Evolutionary conservation across 2,329 filamentous ascomycete genomes (phyloP).

Genomic region (Aureobasidium mangrovei): DNA sequence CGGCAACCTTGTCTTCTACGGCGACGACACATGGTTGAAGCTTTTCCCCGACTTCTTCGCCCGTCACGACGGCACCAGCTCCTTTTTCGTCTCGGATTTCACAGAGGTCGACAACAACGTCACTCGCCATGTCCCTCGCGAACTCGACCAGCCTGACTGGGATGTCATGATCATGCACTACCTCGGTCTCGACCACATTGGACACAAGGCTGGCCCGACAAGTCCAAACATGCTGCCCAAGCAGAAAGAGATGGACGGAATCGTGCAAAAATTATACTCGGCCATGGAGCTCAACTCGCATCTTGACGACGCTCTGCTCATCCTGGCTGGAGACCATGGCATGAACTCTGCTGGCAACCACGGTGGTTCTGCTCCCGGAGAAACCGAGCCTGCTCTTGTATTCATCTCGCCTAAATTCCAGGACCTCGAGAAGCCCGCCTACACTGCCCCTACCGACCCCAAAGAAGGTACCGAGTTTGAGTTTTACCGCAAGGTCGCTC

Average conservation of each 20-base stretch:
- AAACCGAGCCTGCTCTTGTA: slow-evolving; percentile 85
- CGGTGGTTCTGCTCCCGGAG: slow-evolving; percentile 83
- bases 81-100: slow-evolving; percentile 98
- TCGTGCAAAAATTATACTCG: slow-evolving; percentile 66
- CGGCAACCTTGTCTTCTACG: slow-evolving; percentile 85
- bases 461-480: slow-evolving; percentile 58
- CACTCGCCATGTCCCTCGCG: slow-evolving; percentile 73
- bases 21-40: slow-evolving; percentile 97
- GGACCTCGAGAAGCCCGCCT: slow-evolving; percentile 34
- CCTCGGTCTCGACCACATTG: slow-evolving; percentile 91
- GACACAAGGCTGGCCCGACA: slow-evolving; percentile 85
- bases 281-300: slow-evolving; percentile 64
- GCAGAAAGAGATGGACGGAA: slow-evolving; percentile 84
- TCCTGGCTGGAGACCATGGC: slow-evolving; percentile 91
- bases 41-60: slow-evolving; percentile 85
- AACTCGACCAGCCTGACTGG: slow-evolving; percentile 75
- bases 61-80: slow-evolving; percentile 83
- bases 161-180: slow-evolving; percentile 91
- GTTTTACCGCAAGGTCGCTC: slow-evolving; percentile 79
- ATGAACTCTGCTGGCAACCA: slow-evolving; percentile 99
- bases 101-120: slow-evolving; percentile 97
- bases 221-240: slow-evolving; percentile 86
- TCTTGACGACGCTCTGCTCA: slow-evolving; percentile 68
- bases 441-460: slow-evolving; percentile 48
- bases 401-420: slow-evolving; percentile 82